Percentiles rank a stretch among this genome's conserved stretches.
Evolutionary conservation across 805 yeast species (phyloP).

Genomic region (Cyberlindnera euphorbiiphila): DNA sequence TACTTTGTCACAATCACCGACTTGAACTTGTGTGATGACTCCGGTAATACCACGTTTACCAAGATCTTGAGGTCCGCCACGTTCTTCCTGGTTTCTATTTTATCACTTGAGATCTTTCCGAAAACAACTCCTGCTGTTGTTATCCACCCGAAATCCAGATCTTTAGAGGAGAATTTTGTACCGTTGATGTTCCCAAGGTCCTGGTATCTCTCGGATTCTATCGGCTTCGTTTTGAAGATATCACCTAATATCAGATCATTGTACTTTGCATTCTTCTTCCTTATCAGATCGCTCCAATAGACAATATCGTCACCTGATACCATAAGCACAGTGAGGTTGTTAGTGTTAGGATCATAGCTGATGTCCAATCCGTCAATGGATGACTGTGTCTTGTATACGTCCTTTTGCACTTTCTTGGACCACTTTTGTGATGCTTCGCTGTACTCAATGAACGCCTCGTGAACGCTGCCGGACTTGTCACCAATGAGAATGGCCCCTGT

Average conservation of each 20-base stretch:
- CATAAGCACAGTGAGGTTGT: constrained; percentile 18
- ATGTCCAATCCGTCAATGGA: constrained; percentile 29
- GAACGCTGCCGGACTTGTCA: constrained; percentile 43
- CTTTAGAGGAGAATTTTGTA: constrained; percentile 29
- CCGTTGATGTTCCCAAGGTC: constrained; percentile 32
- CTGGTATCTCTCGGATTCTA: constrained; percentile 36
- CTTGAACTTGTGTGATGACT: constrained; percentile 30
- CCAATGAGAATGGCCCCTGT: constrained; percentile 50
- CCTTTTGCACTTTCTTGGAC: constrained; percentile 38
- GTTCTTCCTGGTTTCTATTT: constrained; percentile 22
- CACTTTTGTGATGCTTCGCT: constrained; percentile 37
- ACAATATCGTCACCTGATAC: constrained; percentile 31
- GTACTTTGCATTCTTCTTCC: constrained; percentile 21
- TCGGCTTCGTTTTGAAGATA: constrained; percentile 26
- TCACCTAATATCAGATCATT: constrained; percentile 22
- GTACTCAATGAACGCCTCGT: constrained; percentile 43
- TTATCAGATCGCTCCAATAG: constrained; percentile 25
- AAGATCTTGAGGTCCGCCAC: constrained; percentile 36
- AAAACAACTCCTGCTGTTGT: constrained; percentile 45
- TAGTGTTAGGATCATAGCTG: constrained; percentile 6
- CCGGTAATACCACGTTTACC: constrained; percentile 38
- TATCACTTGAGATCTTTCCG: constrained; percentile 31
- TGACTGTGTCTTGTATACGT: constrained; percentile 29
- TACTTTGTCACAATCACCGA: constrained; percentile 48
- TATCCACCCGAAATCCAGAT: constrained; percentile 40